Base-by-base conservation (phyloP, 352 stramenopile species). In the Phytophthora lateralis region DNA sequence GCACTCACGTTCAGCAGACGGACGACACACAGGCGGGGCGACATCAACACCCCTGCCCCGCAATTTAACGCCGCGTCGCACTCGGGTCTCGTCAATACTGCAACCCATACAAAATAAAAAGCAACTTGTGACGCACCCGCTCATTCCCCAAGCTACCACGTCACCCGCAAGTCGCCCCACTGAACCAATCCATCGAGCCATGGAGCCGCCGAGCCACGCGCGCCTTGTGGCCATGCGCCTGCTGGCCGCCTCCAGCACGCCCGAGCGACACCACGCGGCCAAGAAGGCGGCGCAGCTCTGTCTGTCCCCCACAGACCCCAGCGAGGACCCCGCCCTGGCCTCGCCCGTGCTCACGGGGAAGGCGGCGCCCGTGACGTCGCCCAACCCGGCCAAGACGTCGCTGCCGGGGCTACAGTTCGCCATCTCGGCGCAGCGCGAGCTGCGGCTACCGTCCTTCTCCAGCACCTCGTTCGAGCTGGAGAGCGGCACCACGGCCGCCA, bases 391-490 rank as follows among this genome's bases (percentile, higher is more conserved):
- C 21, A 88, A 82, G 66, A 82, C 80, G 11, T 64, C 82, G 6
- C 76, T 92, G 6, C 80, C 82, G 3, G 80, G 72, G 1, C 76
- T 92, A 11, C 76, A 89, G 30, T 86, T 80, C 58, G 80, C 82
- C 39, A 89, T 92, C 54, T 71, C 75, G 8, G 71, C 79, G 26
- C 76, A 75, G 37, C 75, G 76, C 29, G 78, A 86, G 43, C 60
- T 89, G 46, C 78, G 73, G 1, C 59, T 90, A 17, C 80, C 82
- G 18, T 74, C 80, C 24, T 80, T 89, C 20, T 85, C 82, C 0
- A 65, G 41, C 52, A 17, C 74, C 9, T 67, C 68, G 1, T 77
- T 77, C 43, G 75, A 80, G 60, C 55, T 73, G 30, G 65, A 73
- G 30, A 59, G 54, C 34, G 34, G 34, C 10, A 29, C 65, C 26